phyloP scores from a whole-genome alignment of 2,329 filamentous ascomycete genomes.

The Sporothrix pallida region DNA sequence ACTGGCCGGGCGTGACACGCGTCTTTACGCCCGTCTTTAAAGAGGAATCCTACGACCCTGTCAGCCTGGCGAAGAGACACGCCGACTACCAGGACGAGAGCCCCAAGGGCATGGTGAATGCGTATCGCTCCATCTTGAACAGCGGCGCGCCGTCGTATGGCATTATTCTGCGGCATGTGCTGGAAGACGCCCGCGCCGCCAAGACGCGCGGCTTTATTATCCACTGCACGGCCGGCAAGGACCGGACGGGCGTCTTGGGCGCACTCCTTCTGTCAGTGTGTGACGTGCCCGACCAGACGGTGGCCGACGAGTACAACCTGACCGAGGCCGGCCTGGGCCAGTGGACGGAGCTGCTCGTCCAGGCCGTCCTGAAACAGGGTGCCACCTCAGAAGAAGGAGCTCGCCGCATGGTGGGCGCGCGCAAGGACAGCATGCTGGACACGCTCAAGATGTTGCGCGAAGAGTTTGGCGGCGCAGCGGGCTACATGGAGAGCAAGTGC shows the following conservation, averaged over 20 bases:
- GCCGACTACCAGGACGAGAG: slow-evolving; percentile 63
- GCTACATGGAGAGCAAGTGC: slow-evolving; percentile 65
- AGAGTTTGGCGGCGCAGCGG: slow-evolving; percentile 67
- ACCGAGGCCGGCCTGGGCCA: slow-evolving; percentile 66
- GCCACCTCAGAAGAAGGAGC: slow-evolving; percentile 53
- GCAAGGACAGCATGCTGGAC: slow-evolving; percentile 56
- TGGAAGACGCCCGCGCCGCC: slow-evolving; percentile 45
- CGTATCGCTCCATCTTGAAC: slow-evolving; percentile 60
- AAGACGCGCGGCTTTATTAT: slow-evolving; percentile 44
- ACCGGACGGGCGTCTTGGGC: slow-evolving; percentile 73
- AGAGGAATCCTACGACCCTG: slow-evolving; percentile 65
- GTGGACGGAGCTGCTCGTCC: slow-evolving; percentile 58
- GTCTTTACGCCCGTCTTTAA: slow-evolving; percentile 70
- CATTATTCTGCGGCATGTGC: slow-evolving; percentile 54
- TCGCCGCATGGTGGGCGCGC: slow-evolving; percentile 53
- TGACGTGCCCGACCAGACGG: slow-evolving; percentile 61
- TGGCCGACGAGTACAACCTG: slow-evolving; percentile 72
- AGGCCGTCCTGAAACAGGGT: slow-evolving; percentile 57
- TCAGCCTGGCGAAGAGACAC: slow-evolving; percentile 65
- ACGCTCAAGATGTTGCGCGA: slow-evolving; percentile 60
- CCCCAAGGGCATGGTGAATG: slow-evolving; percentile 41
- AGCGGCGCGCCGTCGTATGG: slow-evolving; percentile 56
- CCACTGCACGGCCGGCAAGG: slow-evolving; percentile 79
- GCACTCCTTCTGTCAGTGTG: slow-evolving; percentile 69
- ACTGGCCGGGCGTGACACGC: slow-evolving; percentile 59